Evolutionary conservation across 805 yeast genomes (phyloP).

Genomic region (Kodamaea lidongshanica): DNA sequence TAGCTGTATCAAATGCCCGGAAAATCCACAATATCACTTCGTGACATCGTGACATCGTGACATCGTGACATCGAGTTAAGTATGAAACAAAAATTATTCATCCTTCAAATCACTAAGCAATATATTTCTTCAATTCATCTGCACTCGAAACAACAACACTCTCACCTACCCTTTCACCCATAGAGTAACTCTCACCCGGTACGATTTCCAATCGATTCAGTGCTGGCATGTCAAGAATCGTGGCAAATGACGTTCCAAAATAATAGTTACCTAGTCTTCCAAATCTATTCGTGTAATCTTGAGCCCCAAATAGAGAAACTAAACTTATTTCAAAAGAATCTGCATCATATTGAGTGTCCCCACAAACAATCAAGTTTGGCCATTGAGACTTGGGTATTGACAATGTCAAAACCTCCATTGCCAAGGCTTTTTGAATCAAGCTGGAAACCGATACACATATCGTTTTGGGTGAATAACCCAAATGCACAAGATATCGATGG

Average conservation of each 20-base stretch:
- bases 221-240: slow-evolving; percentile 1
- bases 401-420: slow-evolving; percentile 34
- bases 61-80: too few species aligned
- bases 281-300: slow-evolving; percentile 20
- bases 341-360: slow-evolving; percentile 1
- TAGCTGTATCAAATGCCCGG: too few species aligned
- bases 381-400: slow-evolving; percentile 17
- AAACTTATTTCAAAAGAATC: slow-evolving; percentile 9
- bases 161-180: slow-evolving; percentile 4
- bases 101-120: too few species aligned
- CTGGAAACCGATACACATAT: slow-evolving; percentile 39
- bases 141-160: too few species aligned
- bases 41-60: too few species aligned
- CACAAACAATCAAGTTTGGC: slow-evolving; percentile 8
- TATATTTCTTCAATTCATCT: too few species aligned
- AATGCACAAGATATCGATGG: slow-evolving; percentile 40
- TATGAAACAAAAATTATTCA: too few species aligned
- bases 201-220: slow-evolving; percentile 11
- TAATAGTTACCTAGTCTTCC: slow-evolving; percentile 25
- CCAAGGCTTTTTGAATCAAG: slow-evolving; percentile 34
- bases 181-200: slow-evolving; percentile 11
- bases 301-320: slow-evolving; percentile 4
- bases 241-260: slow-evolving; percentile 5
- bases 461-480: slow-evolving; percentile 34
- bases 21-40: too few species aligned